A percentile compares a stretch with the other conserved stretches of the same genome.
Evolutionary conservation across 2,329 filamentous ascomycete genomes (phyloP).

Genomic region (Pyrenophora teres): DNA sequence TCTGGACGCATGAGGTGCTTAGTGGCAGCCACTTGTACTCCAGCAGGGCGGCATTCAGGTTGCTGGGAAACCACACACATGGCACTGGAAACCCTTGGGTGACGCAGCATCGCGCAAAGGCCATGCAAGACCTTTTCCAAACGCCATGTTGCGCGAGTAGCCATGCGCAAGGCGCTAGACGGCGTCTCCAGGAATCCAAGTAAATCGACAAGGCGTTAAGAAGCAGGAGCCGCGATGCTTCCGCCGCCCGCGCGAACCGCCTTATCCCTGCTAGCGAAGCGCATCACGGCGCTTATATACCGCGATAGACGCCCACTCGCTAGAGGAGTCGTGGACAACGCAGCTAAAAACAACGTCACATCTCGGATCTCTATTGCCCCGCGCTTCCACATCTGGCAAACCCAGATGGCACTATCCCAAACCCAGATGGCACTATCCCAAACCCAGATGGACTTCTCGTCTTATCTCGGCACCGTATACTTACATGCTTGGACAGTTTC

Average conservation of each 20-base stretch:
- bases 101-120: constrained; percentile 6
- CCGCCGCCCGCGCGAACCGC: constrained; percentile 15
- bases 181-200: constrained; percentile 12
- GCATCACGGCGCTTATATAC: constrained; percentile 11
- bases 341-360: constrained; percentile 26
- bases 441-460: background rate
- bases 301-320: constrained; percentile 23
- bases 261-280: constrained; percentile 13
- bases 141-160: constrained; percentile 7
- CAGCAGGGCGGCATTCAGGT: constrained; percentile 7
- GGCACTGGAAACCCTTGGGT: constrained; percentile 11
- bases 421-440: background rate
- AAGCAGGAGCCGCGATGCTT: constrained; percentile 16
- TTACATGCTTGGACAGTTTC: background rate
- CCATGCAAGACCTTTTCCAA: constrained; percentile 2
- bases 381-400: background rate
- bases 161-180: constrained; percentile 14
- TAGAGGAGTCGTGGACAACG: constrained; percentile 15
- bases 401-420: background rate
- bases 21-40: background rate
- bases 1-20: background rate
- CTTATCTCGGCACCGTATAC: background rate
- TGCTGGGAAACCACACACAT: constrained; percentile 19
- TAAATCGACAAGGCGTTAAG: constrained; percentile 13
- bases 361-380: background rate